Percentiles rank a stretch among this genome's conserved stretches.
Evolutionary conservation across 2,329 filamentous ascomycete species (phyloP).

Genomic region (Exophiala dermatitidis): DNA sequence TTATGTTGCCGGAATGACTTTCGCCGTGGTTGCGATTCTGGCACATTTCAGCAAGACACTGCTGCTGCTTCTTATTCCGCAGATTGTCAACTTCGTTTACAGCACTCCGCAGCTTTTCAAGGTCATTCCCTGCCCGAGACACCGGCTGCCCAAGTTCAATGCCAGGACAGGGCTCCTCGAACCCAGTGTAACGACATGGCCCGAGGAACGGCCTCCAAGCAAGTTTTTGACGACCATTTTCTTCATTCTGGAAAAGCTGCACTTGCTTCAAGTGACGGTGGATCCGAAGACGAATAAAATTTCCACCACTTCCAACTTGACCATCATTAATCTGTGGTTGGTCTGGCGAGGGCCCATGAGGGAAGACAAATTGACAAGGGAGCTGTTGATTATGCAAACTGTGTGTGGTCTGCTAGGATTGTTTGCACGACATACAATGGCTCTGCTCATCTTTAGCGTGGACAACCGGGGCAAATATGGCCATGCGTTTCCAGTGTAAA

Average conservation of each 20-base stretch:
- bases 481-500: slow-evolving; percentile 12
- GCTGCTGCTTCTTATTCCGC: slow-evolving; percentile 79
- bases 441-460: slow-evolving; percentile 78
- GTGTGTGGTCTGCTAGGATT: slow-evolving; percentile 71
- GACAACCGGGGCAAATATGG: slow-evolving; percentile 56
- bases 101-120: slow-evolving; percentile 87
- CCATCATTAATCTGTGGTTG: slow-evolving; percentile 90
- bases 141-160: slow-evolving; percentile 85
- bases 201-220: slow-evolving; percentile 57
- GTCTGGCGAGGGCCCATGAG: slow-evolving; percentile 89
- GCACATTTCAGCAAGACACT: slow-evolving; percentile 98
- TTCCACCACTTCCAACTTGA: slow-evolving; percentile 79
- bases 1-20: slow-evolving; percentile 99
- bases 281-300: slow-evolving; percentile 54
- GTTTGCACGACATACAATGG: slow-evolving; percentile 77
- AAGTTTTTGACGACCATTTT: slow-evolving; percentile 56
- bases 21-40: slow-evolving; percentile 91
- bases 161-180: slow-evolving; percentile 76
- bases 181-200: slow-evolving; percentile 74
- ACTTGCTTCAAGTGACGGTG: slow-evolving; percentile 59
- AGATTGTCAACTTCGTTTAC: slow-evolving; percentile 95
- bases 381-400: slow-evolving; percentile 73
- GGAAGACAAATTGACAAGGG: slow-evolving; percentile 73
- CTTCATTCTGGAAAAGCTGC: slow-evolving; percentile 60
- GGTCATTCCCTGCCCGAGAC: slow-evolving; percentile 82